Base-by-base conservation (phyloP, 2,329 filamentous ascomycete genomes). In the Annulohypoxylon truncatum region DNA sequence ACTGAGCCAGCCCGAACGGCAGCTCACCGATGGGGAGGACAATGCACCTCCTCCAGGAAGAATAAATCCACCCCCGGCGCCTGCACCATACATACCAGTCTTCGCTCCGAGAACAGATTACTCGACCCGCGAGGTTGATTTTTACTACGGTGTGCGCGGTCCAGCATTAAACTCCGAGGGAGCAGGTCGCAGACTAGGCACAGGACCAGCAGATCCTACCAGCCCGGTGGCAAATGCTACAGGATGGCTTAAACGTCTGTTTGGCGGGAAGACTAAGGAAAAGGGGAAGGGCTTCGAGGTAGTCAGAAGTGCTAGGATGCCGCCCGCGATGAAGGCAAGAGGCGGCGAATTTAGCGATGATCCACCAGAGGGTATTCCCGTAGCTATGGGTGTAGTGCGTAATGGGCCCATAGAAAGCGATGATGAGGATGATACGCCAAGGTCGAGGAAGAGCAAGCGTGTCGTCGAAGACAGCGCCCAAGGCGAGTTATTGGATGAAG, bases 201-300 rank as follows among this genome's bases (percentile, higher is more conserved):
- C 96, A 3, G 96, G 96, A 0, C 96, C 96, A 2, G 94, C 94
- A 7, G 95, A 99, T 81, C 96, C 96, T 0, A 97, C 94, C 35
- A 93, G 94, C 0, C 93, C 94, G 0, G 92, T 97, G 18, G 92
- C 93, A 1, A 95, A 92, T 6, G 95, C 96, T 0, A 91, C 92
- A 0, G 93, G 93, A 3, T 99, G 95, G 94, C 88, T 98, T 78
- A 90, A 92, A 72, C 87, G 85, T 55, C 76, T 97, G 4, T 87
- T 97, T 63, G 90, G 90, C 10, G 92, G 91, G 13, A 97, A 96
- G 80, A 93, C 90, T 5, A 97, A 97, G 76, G 95, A 97, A 71
- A 97, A 96, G 79, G 90, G 91, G 70, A 98, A 98, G 79, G 96
- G 96, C 0, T 99, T 99, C 72, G 96, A 98, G 77, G 96, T 99